Conservation (phyloP, 441 rosid species). For the Geranium incanum region DNA sequence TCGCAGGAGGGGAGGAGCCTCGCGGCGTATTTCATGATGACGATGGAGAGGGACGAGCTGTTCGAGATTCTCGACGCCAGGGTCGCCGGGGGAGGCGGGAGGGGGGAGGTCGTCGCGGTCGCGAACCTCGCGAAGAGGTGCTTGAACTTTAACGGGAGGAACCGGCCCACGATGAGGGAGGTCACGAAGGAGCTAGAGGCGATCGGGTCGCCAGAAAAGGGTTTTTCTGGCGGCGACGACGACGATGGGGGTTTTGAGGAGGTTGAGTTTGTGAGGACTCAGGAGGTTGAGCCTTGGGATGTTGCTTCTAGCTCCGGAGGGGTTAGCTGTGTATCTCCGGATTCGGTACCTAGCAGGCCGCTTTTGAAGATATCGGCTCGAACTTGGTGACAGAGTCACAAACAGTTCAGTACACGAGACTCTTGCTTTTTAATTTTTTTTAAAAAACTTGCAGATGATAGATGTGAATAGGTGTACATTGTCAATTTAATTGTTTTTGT, state of each 20-base stretch:
- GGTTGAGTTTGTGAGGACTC: not conserved
- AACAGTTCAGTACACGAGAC: not conserved
- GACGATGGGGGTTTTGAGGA: not conserved
- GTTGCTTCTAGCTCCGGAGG: not conserved
- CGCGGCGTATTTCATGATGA: not conserved
- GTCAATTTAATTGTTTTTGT: too few relatives aligned
- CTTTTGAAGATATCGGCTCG: not conserved
- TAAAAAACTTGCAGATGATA: too few relatives aligned
- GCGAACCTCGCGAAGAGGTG: constrained; percentile 9
- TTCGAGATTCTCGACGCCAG: constrained; percentile 2
- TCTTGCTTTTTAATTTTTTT: not conserved
- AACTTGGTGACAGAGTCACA: not conserved
- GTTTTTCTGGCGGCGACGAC: not conserved
- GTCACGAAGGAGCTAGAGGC: constrained; percentile 5
- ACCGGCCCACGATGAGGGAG: not conserved
- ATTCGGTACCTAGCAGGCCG: not conserved
- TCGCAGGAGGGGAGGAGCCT: constrained; percentile 2
- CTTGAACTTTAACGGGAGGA: constrained; percentile 7
- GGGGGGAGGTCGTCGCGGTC: not conserved
- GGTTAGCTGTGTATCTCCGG: not conserved
- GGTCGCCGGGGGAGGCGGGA: constrained; percentile 1
- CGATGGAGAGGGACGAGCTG: constrained; percentile 6
- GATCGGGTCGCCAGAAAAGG: constrained; percentile 1
- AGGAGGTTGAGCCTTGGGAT: constrained; percentile 4
- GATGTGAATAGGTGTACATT: too few relatives aligned